Base-by-base conservation (phyloP, 345 rosid species). In the Mercurialis annua region DNA sequence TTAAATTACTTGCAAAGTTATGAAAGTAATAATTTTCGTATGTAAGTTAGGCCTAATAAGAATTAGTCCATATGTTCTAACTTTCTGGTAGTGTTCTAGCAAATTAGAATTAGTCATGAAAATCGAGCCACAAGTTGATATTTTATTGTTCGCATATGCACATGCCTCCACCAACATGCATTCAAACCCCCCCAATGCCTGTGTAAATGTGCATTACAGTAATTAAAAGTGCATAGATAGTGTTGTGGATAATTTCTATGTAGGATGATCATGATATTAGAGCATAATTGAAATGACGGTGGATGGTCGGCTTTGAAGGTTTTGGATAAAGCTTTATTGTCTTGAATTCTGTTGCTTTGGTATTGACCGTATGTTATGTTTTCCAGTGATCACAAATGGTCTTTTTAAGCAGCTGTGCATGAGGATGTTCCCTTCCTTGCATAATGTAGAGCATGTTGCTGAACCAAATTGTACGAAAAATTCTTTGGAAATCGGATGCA, bases 361-460 rank as follows among this genome's bases (percentile, higher is more conserved):
- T 23, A 61, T 30, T 62, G 33, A 61, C n/a, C 47, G 23, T 16
- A 11, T 54, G 33, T 71, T 49, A 27, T 75, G 51, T 65, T 70
- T 69, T 79, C 61, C 90, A 89, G 95, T 84, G 81, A 65, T 88
- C 68, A 65, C 47, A 43, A 80, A 79, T 54, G 80, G 88, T 68
- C 88, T 91, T 57, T 78, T 75, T 57, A 89, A 82, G 86, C 77
- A 66, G 68, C 77, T 88, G 11, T 94, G 99, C 74, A 61, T 84
- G 76, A 82, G 58, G 81, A 72, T 84, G 83, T 94, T 91, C 71
- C 87, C 90, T 50, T 84, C 80, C 52, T 66, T 92, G 57, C 67
- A 78, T 40, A 48, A 75, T 30, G 81, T 88, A 67, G 82, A 72
- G 52, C 77, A 36, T 72, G 85, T 92, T 42, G 58, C 55, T 1